Percentiles rank a stretch among this genome's conserved stretches.
phyloP scores from a whole-genome alignment of 768 basidiomycete species.

The Lenzites betulinus region DNA sequence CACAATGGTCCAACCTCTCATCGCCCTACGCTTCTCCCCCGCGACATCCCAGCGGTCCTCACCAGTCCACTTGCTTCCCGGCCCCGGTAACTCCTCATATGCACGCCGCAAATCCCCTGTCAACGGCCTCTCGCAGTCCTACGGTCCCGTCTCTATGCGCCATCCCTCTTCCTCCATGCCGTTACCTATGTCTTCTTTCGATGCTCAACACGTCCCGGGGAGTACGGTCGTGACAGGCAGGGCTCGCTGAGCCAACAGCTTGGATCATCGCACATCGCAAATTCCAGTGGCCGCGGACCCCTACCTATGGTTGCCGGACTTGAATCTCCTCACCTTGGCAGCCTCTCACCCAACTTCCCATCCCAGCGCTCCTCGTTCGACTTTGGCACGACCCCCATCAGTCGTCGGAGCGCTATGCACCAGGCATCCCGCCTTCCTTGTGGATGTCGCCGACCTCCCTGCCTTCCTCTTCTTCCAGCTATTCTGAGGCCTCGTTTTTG shows the following conservation, averaged over 20 bases:
- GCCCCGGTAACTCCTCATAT: slow-evolving; percentile 22
- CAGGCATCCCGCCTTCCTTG: slow-evolving; percentile 69
- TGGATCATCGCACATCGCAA: slow-evolving; percentile 14
- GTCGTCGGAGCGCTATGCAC: slow-evolving; percentile 51
- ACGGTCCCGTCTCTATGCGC: slow-evolving; percentile 22
- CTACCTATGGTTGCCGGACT: slow-evolving; percentile 15
- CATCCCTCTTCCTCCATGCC: slow-evolving; percentile 22
- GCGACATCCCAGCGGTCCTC: slow-evolving; percentile 54
- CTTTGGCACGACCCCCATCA: slow-evolving; percentile 28
- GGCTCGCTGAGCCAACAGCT: slow-evolving; percentile 24
- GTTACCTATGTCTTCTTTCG: slow-evolving; percentile 19
- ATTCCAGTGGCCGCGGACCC: slow-evolving; percentile 10
- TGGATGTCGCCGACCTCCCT: slow-evolving; percentile 80
- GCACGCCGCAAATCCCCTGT: slow-evolving; percentile 32
- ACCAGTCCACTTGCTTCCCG: slow-evolving; percentile 56
- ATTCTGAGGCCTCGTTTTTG: slow-evolving; percentile 29
- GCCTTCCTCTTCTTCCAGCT: slow-evolving; percentile 44
- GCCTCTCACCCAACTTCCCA: slow-evolving; percentile 20
- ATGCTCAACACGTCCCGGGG: slow-evolving; percentile 18
- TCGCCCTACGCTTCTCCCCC: slow-evolving; percentile 28
- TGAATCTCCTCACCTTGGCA: slow-evolving; percentile 22
- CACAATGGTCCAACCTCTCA: slow-evolving; percentile 28
- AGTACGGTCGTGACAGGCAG: slow-evolving; percentile 23
- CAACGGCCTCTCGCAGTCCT: slow-evolving; percentile 41
- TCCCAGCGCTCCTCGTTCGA: slow-evolving; percentile 29